Evolutionary conservation across 2,329 filamentous ascomycete genomes (phyloP).

Genomic region (Xylaria sp.): DNA sequence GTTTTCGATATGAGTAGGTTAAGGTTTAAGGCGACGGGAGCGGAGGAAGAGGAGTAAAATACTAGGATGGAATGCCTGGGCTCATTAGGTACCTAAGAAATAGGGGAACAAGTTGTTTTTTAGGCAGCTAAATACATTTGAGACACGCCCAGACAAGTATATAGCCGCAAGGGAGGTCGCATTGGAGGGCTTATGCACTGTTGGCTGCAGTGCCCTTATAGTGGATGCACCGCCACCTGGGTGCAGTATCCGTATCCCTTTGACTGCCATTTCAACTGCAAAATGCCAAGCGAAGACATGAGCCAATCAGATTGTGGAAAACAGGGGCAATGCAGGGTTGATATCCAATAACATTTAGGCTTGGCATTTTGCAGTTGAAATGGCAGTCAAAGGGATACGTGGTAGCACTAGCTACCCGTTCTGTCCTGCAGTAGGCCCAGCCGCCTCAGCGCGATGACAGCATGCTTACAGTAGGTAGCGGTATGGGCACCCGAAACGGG

Average conservation of each 20-base stretch:
- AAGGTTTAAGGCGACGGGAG: not conserved
- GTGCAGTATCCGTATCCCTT: not conserved
- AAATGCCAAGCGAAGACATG: no score
- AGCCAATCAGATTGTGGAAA: no score
- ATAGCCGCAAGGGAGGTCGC: not conserved
- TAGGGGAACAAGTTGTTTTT: not conserved
- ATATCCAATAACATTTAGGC: no score
- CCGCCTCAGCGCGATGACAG: no score
- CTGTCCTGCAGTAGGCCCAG: no score
- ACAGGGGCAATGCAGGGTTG: no score
- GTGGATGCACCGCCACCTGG: not conserved
- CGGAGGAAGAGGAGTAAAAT: not conserved
- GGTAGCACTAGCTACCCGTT: no score
- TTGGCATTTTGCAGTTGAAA: no score
- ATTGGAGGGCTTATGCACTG: not conserved
- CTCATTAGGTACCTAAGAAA: not conserved
- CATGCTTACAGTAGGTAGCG: no score
- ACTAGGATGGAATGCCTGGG: not conserved
- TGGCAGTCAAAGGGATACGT: no score
- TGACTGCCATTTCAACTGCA: no score
- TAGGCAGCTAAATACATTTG: not conserved
- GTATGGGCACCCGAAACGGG: not conserved
- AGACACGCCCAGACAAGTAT: not conserved
- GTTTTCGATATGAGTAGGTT: slow-evolving; percentile 1
- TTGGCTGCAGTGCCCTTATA: not conserved